Base-by-base conservation (phyloP, 768 basidiomycete genomes). In the Tylopilus rubrobrunneus region DNA sequence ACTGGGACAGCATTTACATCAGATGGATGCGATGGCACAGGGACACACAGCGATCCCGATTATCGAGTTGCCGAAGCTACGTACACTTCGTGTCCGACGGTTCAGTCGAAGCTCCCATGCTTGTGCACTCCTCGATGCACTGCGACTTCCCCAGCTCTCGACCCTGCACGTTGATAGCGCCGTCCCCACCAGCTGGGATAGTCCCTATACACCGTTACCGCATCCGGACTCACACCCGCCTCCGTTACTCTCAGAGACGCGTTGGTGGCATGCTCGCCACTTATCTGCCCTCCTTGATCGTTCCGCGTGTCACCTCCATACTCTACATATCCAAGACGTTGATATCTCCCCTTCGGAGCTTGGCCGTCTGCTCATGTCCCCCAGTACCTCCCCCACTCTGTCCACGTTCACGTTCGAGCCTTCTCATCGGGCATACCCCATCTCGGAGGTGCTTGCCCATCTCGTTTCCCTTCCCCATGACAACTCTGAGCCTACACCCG, bases 401-500 rank as follows among this genome's bases (percentile, higher is more conserved):
- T 48, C 61, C 28, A 44, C 51, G 11, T 66, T 64, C 27, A 63
- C 63, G 29, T 63, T 64, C 29, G 63, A 64, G n/a, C 63, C 63
- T 3, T 63, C 53, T 56, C 61, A 56, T 15, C 59, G 63, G 40
- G 25, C 40, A 7, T 66, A 45, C 21, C 58, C 61, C 0, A 48
- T 60, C 43, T 60, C 51, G 23, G 51, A 63, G 0, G 57, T 64
- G 39, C 64, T 64, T n/a, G 23, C 49, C 1, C 60, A 56, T 48
- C 36, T 64, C 25, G 14, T 55, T 12, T 15, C 37, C 34, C 7
- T 31, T 1, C 42, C 59, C 10, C 29, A 25, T 25, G 25, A 25
- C 7, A 9, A 3, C 10, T 40, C 36, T 11, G 34, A 6, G 11
- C 29, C 50, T 9, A 41, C 29, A 11, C 4, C 25, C 23, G 5